Conservation (phyloP, 805 yeast species). For the Crinitomyces ghanaensis region DNA sequence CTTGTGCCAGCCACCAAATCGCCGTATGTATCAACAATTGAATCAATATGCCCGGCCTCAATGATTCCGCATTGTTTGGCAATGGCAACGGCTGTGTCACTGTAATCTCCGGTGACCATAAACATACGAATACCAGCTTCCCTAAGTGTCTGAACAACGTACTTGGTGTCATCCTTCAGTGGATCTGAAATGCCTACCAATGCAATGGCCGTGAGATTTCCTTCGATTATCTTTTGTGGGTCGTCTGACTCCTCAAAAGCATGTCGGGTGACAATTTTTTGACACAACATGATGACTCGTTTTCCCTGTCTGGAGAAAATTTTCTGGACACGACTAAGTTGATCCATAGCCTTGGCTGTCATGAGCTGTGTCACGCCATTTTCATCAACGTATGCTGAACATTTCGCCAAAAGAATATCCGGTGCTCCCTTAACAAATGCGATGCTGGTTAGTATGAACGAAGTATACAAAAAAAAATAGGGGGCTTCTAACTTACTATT, state of each 20-base stretch:
- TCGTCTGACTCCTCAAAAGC: no score
- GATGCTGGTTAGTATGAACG: no score
- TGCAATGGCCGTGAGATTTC: constrained; percentile 69
- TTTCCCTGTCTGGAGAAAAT: constrained; percentile 10
- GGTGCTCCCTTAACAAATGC: no score
- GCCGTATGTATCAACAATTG: constrained; percentile 1
- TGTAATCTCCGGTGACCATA: constrained; percentile 78
- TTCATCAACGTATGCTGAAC: constrained; percentile 13
- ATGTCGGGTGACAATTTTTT: no score
- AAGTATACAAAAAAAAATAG: no score
- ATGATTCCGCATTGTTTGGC: constrained; percentile 45
- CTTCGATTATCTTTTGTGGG: no score
- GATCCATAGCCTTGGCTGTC: constrained; percentile 6
- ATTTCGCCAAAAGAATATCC: constrained; percentile 30
- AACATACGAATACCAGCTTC: constrained; percentile 90
- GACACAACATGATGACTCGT: constrained; percentile 11
- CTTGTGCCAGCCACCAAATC: constrained; percentile 1
- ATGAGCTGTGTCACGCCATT: no score
- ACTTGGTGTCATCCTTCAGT: constrained; percentile 73
- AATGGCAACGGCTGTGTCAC: constrained; percentile 39
- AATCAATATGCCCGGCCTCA: constrained; percentile 5
- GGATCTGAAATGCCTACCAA: constrained; percentile 93
- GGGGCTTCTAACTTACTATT: no score
- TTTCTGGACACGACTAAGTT: constrained; percentile 8
- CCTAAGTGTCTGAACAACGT: constrained; percentile 60